Conservation (phyloP, 1,139 yeast genomes). For the Wickerhamomyces sp. region DNA sequence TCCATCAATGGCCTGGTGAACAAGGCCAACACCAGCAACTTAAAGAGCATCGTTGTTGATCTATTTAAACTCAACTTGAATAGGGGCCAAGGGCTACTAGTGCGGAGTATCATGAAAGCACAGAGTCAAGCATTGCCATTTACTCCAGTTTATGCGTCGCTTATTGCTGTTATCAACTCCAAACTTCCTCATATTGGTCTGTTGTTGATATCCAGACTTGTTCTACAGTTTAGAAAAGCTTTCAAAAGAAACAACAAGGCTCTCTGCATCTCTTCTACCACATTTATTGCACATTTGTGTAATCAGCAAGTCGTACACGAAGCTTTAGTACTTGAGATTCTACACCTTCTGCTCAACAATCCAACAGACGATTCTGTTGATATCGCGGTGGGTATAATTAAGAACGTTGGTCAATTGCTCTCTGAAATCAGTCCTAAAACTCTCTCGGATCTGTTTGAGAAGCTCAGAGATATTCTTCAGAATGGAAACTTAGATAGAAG, state of each 20-base stretch:
- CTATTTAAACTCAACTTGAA: constrained; percentile 50
- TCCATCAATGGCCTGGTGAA: constrained; percentile 44
- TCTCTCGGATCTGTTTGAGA: constrained; percentile 51
- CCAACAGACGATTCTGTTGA: constrained; percentile 52
- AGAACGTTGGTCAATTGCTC: constrained; percentile 40
- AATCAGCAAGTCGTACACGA: constrained; percentile 66
- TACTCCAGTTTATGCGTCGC: constrained; percentile 51
- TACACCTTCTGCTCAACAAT: constrained; percentile 50
- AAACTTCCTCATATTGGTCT: constrained; percentile 70
- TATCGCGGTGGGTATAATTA: constrained; percentile 39
- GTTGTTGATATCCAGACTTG: constrained; percentile 46
- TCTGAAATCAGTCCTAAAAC: constrained; percentile 38
- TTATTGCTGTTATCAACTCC: constrained; percentile 58
- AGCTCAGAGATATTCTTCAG: constrained; percentile 54
- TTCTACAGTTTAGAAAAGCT: constrained; percentile 54
- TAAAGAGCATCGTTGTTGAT: constrained; percentile 42
- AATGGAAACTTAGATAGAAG: constrained; percentile 44
- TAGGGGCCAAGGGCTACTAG: constrained; percentile 58
- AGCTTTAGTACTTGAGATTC: constrained; percentile 55
- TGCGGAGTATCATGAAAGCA: constrained; percentile 51
- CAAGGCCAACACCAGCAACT: constrained; percentile 40
- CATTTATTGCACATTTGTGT: constrained; percentile 57
- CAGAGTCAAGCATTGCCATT: constrained; percentile 38
- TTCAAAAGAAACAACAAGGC: constrained; percentile 44
- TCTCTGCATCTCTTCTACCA: constrained; percentile 37